Evolutionary conservation across 208 protist species (phyloP).

Genomic region (Blechomonas ayalai): DNA sequence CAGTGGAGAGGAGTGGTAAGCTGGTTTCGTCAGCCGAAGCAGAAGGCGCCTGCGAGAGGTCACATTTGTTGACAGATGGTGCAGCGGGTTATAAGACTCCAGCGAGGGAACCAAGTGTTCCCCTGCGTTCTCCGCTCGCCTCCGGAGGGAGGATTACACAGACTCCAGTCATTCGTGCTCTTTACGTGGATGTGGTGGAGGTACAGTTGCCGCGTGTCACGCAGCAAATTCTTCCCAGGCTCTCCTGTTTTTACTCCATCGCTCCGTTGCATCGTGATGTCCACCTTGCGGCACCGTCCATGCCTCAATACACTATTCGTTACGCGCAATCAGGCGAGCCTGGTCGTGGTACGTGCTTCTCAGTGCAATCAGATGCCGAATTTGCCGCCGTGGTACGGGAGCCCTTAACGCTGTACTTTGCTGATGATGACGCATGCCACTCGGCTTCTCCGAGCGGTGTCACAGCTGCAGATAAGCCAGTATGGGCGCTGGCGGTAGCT

Average conservation of each 20-base stretch:
- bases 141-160: conserved; percentile 2
- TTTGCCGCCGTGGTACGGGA: conserved; percentile 43
- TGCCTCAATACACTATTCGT: conserved; percentile 52
- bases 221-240: conserved; percentile 33
- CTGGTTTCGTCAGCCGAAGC: too few species aligned
- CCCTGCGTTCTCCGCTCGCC: too few species aligned
- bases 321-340: conserved; percentile 32
- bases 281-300: conserved; percentile 51
- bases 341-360: conserved; percentile 21
- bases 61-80: too few species aligned
- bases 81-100: too few species aligned
- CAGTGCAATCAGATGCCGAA: conserved; percentile 27
- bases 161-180: conserved; percentile 1
- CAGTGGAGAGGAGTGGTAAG: too few species aligned
- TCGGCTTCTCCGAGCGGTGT: neutral
- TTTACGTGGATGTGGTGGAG: conserved; percentile 47
- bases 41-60: too few species aligned
- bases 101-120: too few species aligned
- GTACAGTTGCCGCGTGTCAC: conserved; percentile 51
- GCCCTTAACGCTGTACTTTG: conserved; percentile 75
- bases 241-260: conserved; percentile 76
- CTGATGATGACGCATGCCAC: conserved; percentile 47
- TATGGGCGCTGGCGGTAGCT: conserved; percentile 71
- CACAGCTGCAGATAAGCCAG: conserved; percentile 5
- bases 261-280: conserved; percentile 37